phyloP scores from a whole-genome alignment of 306 rosid species.

The Gastrolobium bilobum region DNA sequence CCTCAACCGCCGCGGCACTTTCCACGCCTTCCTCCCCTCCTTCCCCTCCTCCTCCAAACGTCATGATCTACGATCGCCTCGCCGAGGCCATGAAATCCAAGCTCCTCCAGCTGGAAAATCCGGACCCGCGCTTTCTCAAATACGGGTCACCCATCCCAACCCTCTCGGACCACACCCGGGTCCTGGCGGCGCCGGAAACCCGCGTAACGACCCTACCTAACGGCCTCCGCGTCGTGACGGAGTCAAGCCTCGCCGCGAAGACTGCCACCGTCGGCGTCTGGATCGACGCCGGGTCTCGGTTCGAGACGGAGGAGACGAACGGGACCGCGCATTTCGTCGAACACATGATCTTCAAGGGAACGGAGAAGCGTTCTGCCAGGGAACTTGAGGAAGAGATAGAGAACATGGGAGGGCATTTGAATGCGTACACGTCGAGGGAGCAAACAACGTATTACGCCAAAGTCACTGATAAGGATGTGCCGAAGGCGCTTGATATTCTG shows the following conservation, averaged over 20 bases:
- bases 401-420: slow-evolving; percentile 92
- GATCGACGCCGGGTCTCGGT: slow-evolving; percentile 92
- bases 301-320: slow-evolving; percentile 84
- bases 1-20: slow-evolving; percentile 21
- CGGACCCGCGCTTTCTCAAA: slow-evolving; percentile 82
- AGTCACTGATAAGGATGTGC: slow-evolving; percentile 72
- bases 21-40: slow-evolving; percentile 62
- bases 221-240: slow-evolving; percentile 86
- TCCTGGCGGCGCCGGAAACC: slow-evolving; percentile 80
- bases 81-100: slow-evolving; percentile 66
- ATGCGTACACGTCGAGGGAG: slow-evolving; percentile 93
- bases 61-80: slow-evolving; percentile 87
- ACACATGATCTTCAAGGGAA: slow-evolving; percentile 93
- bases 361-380: slow-evolving; percentile 69
- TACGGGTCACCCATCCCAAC: slow-evolving; percentile 78
- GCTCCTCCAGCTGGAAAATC: slow-evolving; percentile 68
- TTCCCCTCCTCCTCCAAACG: slow-evolving; percentile 68
- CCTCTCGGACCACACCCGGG: slow-evolving; percentile 59
- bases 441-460: slow-evolving; percentile 92
- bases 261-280: slow-evolving; percentile 89
- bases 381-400: slow-evolving; percentile 85
- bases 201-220: slow-evolving; percentile 73
- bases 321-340: slow-evolving; percentile 92
- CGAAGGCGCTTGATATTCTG: slow-evolving; percentile 76
- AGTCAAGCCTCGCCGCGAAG: slow-evolving; percentile 68